Conservation (phyloP, 176 grass and related monocot species). For the Otatea glauca region DNA sequence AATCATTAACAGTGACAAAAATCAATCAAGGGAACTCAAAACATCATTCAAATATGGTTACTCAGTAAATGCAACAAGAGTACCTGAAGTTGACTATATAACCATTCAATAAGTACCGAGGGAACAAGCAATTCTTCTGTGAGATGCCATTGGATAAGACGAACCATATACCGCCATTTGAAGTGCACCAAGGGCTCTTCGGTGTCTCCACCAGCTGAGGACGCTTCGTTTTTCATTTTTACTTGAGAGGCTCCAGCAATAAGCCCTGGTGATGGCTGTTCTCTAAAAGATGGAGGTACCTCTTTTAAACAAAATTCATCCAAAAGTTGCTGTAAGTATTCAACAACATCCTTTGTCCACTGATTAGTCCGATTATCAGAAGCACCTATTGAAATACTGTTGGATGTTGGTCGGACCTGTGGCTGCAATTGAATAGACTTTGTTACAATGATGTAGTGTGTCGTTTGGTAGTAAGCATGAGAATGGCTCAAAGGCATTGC, state of each 20-base stretch:
- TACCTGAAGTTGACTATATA: constrained; percentile 87
- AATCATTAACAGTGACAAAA: constrained; percentile 36
- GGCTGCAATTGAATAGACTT: constrained; percentile 53
- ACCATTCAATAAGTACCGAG: constrained; percentile 73
- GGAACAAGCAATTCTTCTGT: constrained; percentile 85
- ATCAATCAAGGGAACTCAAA: constrained; percentile 38
- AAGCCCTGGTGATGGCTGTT: constrained; percentile 72
- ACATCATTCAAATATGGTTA: background rate
- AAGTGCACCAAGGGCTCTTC: constrained; percentile 74
- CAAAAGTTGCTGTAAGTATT: constrained; percentile 89
- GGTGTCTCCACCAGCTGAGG: constrained; percentile 53
- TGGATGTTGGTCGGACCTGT: constrained; percentile 66
- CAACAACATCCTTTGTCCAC: constrained; percentile 92
- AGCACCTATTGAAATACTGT: constrained; percentile 59
- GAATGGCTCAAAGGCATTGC: constrained; percentile 29
- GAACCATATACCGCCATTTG: constrained; percentile 95
- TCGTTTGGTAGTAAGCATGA: constrained; percentile 33
- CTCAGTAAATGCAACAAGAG: background rate
- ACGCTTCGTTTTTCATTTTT: constrained; percentile 67
- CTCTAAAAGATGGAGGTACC: constrained; percentile 59
- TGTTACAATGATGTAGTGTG: constrained; percentile 24
- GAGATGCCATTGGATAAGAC: constrained; percentile 91
- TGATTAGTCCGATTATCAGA: constrained; percentile 87
- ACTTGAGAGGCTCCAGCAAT: constrained; percentile 50
- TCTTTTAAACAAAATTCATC: constrained; percentile 94